These are phyloP conservation scores for Naematelia aurantialba DNA, from an alignment of 768 basidiomycete genomes.

Conservation along the genomic window DNA sequence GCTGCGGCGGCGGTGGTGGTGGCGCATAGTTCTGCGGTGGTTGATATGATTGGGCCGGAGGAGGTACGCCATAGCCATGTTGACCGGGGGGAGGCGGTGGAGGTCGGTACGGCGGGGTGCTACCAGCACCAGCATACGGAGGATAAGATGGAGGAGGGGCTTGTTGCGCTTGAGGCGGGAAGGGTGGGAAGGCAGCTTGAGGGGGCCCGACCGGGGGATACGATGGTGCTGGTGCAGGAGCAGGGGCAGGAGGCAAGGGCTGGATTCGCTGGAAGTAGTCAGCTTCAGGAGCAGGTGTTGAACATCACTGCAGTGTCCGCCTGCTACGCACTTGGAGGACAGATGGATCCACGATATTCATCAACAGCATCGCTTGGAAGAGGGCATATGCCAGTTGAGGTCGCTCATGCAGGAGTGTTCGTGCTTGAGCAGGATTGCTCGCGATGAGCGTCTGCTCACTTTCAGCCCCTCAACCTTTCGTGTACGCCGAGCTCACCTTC, in stretches of 20 bases:
- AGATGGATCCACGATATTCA: slow-evolving; percentile 85
- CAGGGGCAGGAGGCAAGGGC: slow-evolving; percentile 32
- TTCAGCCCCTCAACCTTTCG: slow-evolving; percentile 1
- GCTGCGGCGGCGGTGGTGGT: slow-evolving; percentile 9
- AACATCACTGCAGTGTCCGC: not conserved
- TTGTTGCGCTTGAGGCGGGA: slow-evolving; percentile 12
- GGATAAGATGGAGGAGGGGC: slow-evolving; percentile 16
- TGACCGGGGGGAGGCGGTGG: slow-evolving; percentile 49
- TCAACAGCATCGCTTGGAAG: slow-evolving; percentile 86
- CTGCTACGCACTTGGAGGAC: slow-evolving; percentile 66
- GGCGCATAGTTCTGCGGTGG: slow-evolving; percentile 26
- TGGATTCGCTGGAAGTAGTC: slow-evolving; percentile 33
- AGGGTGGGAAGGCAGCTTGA: slow-evolving; percentile 6
- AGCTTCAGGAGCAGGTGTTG: not conserved
- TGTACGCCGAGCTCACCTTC: slow-evolving; percentile 64
- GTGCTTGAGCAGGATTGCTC: slow-evolving; percentile 84
- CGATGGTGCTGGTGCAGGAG: slow-evolving; percentile 33
- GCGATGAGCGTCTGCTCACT: slow-evolving; percentile 75
- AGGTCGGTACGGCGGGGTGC: slow-evolving; percentile 48
- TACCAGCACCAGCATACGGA: slow-evolving; percentile 34
- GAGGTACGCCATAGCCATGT: slow-evolving; percentile 18
- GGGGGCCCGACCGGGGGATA: not conserved
- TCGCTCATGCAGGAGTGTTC: slow-evolving; percentile 69
- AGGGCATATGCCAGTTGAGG: slow-evolving; percentile 95
- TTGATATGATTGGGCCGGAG: slow-evolving; percentile 43